These are phyloP conservation scores for Malus fusca DNA, from an alignment of 306 rosid species.

Conservation along the genomic window DNA sequence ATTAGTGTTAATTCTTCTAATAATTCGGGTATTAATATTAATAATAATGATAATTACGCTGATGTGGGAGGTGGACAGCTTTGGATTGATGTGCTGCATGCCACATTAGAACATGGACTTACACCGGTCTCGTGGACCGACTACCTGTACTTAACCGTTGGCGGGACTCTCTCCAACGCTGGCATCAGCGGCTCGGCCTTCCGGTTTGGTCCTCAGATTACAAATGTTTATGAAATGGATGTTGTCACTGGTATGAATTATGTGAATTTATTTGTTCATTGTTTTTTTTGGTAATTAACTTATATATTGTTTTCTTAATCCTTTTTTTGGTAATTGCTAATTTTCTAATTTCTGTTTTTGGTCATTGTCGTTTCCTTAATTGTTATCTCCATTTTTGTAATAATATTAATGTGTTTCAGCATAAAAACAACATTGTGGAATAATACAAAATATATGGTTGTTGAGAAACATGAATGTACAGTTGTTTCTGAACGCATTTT, in stretches of 20 bases:
- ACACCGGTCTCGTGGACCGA: slow-evolving; percentile 73
- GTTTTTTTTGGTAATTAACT: no score
- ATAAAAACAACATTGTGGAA: background rate
- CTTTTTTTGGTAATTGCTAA: background rate
- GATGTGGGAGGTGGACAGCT: slow-evolving; percentile 71
- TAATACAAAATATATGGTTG: slow-evolving; percentile 5
- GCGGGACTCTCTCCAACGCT: slow-evolving; percentile 72
- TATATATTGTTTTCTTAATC: background rate
- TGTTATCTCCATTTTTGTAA: background rate
- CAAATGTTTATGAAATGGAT: slow-evolving; percentile 59
- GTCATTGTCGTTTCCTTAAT: background rate
- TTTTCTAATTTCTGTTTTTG: background rate
- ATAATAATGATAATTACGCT: slow-evolving; percentile 18
- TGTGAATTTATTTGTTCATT: no score
- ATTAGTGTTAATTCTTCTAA: background rate
- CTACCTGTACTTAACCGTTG: slow-evolving; percentile 55
- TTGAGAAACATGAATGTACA: slow-evolving; percentile 2
- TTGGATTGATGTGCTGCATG: slow-evolving; percentile 51
- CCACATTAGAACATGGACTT: slow-evolving; percentile 45
- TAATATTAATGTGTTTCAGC: background rate
- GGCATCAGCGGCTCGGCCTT: slow-evolving; percentile 63
- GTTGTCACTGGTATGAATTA: slow-evolving; percentile 50
- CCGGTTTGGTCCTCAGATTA: slow-evolving; percentile 71
- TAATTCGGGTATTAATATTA: background rate
- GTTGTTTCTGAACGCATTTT: slow-evolving; percentile 2